Base-by-base conservation (phyloP, 1,139 yeast species). In the Magnusiomyces fungicola region DNA sequence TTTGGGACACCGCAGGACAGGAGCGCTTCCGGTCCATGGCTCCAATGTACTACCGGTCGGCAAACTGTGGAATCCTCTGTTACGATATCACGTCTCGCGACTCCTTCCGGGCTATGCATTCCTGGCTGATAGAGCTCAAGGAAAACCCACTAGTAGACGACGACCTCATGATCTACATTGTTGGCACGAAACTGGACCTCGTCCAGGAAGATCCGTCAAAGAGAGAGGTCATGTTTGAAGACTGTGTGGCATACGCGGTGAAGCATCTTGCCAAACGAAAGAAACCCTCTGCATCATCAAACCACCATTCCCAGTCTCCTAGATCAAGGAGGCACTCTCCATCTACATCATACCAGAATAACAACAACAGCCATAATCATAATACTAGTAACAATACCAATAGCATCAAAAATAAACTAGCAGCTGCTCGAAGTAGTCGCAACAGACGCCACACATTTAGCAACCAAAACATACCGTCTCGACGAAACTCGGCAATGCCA, bases 1-100 rank as follows among this genome's bases (percentile, higher is more conserved):
- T 87, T 55, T 87, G 96, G 95, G 96, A 87, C 63, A 87, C 96
- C 9, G 96, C 96, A 0, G 96, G 96, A 4, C 96, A 87, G 68
- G 96, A 87, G 66, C 70, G 96, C 56, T 88, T 88, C 73, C 92
- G 96, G 10, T 83, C 90, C 37, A 78, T 89, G 71, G 96, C 96
- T 1, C 96, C 96, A 18, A 83, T 89, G 90, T 89, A 89, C 68
- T 89, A 89, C 69, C 78, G 97, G 62, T 87, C 89, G 59, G 96
- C 97, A 14, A 95, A 87, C 61, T 95, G 96, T 45, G 96, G 96
- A 1, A 73, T 89, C 56, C 90, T 89, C 24, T 95, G 90, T 33
- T 89, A 88, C 62, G 97, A 89, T 65, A 79, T 89, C 56, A 89
- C 96, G 24, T 87, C 89, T 58, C 92, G 94, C n/a, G 95, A 94